These are phyloP conservation scores for Globisporangium viniferum DNA, from an alignment of 352 stramenopile species.

Conservation along the genomic window DNA sequence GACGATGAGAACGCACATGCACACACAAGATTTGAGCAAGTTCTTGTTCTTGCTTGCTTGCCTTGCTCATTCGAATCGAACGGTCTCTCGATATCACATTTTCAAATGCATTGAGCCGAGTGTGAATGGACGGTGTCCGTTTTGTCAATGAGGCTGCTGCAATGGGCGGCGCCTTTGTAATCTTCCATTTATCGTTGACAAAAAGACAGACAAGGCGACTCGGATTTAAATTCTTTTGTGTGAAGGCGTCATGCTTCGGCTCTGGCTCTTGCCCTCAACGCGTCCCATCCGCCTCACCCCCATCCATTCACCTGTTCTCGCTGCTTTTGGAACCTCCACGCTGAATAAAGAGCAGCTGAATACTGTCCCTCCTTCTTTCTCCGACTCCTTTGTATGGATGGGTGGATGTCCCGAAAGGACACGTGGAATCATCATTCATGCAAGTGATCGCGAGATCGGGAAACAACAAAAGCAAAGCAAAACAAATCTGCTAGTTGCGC, in stretches of 20 bases:
- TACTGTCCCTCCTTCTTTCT: conserved; percentile 9
- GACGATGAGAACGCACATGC: background rate
- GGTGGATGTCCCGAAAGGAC: background rate
- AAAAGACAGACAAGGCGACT: background rate
- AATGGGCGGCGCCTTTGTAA: background rate
- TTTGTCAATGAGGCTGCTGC: background rate
- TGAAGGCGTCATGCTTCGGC: background rate
- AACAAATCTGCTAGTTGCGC: background rate
- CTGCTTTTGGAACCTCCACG: no score
- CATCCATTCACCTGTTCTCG: background rate
- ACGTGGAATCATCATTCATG: no score
- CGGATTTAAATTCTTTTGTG: background rate
- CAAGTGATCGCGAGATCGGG: background rate
- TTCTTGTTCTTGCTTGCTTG: background rate
- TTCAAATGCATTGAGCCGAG: background rate
- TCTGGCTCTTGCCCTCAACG: background rate
- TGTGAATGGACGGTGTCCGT: background rate
- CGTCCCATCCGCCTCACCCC: background rate
- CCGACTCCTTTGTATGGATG: conserved; percentile 7
- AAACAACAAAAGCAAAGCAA: conserved; percentile 1
- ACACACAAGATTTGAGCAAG: background rate
- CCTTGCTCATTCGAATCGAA: background rate
- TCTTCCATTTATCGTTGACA: background rate
- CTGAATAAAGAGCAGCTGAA: conserved; percentile 3
- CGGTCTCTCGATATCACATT: background rate